Base-by-base conservation (phyloP, 768 basidiomycete genomes). In the Daedalea quercina region DNA sequence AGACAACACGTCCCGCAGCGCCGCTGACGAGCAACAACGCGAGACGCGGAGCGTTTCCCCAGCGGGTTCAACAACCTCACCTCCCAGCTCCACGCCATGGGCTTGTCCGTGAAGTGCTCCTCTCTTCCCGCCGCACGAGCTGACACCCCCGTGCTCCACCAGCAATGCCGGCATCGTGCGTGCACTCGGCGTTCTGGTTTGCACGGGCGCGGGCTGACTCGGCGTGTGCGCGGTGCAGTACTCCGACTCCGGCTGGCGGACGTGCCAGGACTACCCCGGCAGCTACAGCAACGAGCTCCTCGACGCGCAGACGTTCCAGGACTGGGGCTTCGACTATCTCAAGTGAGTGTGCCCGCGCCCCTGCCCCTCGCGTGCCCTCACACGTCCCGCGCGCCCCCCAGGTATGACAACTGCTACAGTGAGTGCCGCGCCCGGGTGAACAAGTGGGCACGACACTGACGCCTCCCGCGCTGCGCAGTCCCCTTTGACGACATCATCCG, bases 171-270 rank as follows among this genome's bases (percentile, higher is more conserved):
- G 82, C 6, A 83, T 85, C 50, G 83, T 84, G 26, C 25, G 44
- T 34, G 17, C 31, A 25, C n/a, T 24, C 11, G 25, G 3, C 28
- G 13, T 12, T 12, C 4, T 31, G 43, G 3, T n/a, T n/a, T 3
- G 7, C 50, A n/a, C 15, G 2, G n/a, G 4, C 41, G 37, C 13
- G 50, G 2, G 40, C 40, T 24, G 11, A 44, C 24, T 23, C 8
- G 23, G 3, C 8, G 13, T 22, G 6, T 26, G 2, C n/a, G 11
- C 11, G 28, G 11, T 2, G 33, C 46, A 82, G 82, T 85, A 85
- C 57, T 78, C 82, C 54, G 81, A 84, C 58, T 75, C 84, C 0
- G 84, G 84, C 20, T 85, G 82, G 83, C 81, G 76, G 57, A 85
- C 84, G 23, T 85, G 84, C 57, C 74, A 76, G 42, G 55, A 75